Base-by-base conservation (phyloP, 495 filamentous ascomycete genomes). In the Aspergillus hancockii region DNA sequence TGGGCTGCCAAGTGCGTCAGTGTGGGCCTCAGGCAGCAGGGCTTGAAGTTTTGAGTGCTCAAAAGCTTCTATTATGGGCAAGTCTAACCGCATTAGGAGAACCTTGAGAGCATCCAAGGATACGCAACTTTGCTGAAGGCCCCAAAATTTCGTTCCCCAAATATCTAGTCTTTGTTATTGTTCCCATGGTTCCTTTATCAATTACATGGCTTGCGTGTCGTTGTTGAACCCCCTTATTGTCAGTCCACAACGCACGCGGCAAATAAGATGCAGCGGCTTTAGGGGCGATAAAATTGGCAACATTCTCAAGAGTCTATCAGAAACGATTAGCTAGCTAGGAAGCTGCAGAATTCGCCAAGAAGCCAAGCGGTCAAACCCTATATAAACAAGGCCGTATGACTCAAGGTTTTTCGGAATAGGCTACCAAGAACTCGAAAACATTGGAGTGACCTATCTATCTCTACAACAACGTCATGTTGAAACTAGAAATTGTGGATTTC, bases 81-180 rank as follows among this genome's bases (percentile, higher is more conserved):
- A 21, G 6, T 45, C 41, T 45, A 45, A 45, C 41, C 18, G 41
- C 2, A 45, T 45, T 9, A 45, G 41, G 41, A 45, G 16, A 45
- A 45, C 41, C 41, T 45, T 45, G 41, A 45, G 41, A 45, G 2
- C 41, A 21, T n/a, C n/a, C n/a, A n/a, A n/a, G n/a, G n/a, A n/a
- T 18, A n/a, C 9, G 10, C 36, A 40, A 40, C 12, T 40, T n/a
- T n/a, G 9, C 12, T 40, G 25, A 3, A 28, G 25, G 7, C 25
- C 25, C 25, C 3, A 28, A 3, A 3, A 4, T 13, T 40, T 40
- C 12, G 36, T 10, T n/a, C 3, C 10, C 36, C 3, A n/a, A 12
- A n/a, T n/a, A 40, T 40, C 36, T 40, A 40, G 36, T 40, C 16
- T 10, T 40, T n/a, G 7, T 28, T 2, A 40, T 40, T 2, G 8